Base-by-base conservation (phyloP, 768 basidiomycete genomes). In the Boletellus ananas region DNA sequence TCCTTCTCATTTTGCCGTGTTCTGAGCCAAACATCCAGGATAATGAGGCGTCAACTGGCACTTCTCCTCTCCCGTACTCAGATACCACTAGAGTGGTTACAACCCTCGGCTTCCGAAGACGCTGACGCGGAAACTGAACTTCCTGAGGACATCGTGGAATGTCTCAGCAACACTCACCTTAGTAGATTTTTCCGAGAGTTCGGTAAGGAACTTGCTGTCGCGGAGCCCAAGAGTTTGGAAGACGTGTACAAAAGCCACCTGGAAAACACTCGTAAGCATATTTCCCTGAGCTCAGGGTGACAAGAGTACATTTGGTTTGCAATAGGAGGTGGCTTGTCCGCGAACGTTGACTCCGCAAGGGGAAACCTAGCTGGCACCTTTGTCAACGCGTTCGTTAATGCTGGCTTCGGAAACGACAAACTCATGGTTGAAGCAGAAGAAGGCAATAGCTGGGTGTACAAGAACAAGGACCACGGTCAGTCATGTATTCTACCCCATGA, bases 331-430 rank as follows among this genome's bases (percentile, higher is more conserved):
- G 78, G 81, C 21, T 73, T 85, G 12, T 79, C 84, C 3, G 77
- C 87, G 0, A 89, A 84, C 51, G 84, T 96, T 42, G 94, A 97
- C 62, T 96, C 94, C 6, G 95, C 96, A 20, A 80, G 90, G 50
- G 93, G 86, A 38, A 98, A 97, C 69, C 72, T 98, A 51, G 95
- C 96, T 0, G 90, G 93, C 3, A 96, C 95, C 1, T 98, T 98
- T 56, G 96, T 99, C 55, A 98, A 99, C 62, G 96, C 94, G 1
- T 99, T 98, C 53, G 95, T 97, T 45, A 99, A 99, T 62, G 95
- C 94, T 38, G 96, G 95, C 0, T 99, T 94, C 63, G 94, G 93
- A 20, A 99, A 99, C 66, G 96, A 99, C 68, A 97, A 96, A 67
- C 79, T 99, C 47, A 95, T 99, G 91, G 93, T 94, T 6, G 87